These are phyloP conservation scores for Castanea sativa DNA, from an alignment of 306 rosid species.

Conservation along the genomic window DNA sequence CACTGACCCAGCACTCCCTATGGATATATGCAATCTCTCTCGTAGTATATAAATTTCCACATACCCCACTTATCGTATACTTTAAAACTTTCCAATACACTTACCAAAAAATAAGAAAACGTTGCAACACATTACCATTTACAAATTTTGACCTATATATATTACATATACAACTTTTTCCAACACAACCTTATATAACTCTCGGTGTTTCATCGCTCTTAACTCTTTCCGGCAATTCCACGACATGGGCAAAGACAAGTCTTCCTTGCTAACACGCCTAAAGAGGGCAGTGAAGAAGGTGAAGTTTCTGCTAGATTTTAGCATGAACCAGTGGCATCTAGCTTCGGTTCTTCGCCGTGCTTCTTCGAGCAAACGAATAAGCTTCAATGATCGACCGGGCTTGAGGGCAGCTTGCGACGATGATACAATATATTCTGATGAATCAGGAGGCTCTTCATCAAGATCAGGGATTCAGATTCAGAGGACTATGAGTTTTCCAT, in stretches of 20 bases:
- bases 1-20: slow-evolving; percentile 3
- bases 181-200: not conserved
- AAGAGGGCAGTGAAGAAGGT: slow-evolving; percentile 58
- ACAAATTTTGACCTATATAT: not conserved
- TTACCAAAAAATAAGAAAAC: too few species aligned
- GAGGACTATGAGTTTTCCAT: slow-evolving; percentile 57
- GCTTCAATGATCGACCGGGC: slow-evolving; percentile 60
- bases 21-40: not conserved
- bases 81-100: not conserved
- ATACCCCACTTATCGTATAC: slow-evolving; percentile 1
- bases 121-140: too few species aligned
- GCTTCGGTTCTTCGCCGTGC: slow-evolving; percentile 41
- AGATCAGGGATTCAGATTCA: slow-evolving; percentile 40
- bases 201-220: not conserved
- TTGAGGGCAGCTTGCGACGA: slow-evolving; percentile 19
- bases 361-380: slow-evolving; percentile 26
- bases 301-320: slow-evolving; percentile 46
- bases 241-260: slow-evolving; percentile 26
- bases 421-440: slow-evolving; percentile 26
- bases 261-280: slow-evolving; percentile 44
- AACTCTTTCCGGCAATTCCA: not conserved
- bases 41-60: too few species aligned
- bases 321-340: slow-evolving; percentile 46
- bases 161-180: not conserved
- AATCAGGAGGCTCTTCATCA: slow-evolving; percentile 16